Evolutionary conservation across 139 green algal genomes (phyloP).

Genomic region (Dunaliella primolecta): DNA sequence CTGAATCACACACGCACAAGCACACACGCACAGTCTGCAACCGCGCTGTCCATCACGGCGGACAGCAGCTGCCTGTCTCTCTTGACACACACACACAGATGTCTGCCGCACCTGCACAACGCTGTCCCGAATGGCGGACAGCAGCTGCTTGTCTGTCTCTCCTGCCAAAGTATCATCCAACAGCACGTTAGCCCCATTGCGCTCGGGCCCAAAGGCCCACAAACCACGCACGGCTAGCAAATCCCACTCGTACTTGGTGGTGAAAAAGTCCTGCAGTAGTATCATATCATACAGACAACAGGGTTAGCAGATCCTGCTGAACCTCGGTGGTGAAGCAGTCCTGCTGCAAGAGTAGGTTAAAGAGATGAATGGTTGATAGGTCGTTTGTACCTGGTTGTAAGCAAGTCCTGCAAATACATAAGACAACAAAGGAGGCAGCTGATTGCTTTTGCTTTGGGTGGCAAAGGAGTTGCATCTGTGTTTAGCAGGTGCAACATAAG

Average conservation of each 20-base stretch:
- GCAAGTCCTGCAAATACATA: constrained; percentile 17
- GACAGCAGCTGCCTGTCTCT: no score
- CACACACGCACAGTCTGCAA: constrained; percentile 4
- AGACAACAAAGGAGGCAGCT: neutral
- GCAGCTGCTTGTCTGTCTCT: constrained; percentile 90
- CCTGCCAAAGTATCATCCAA: constrained; percentile 91
- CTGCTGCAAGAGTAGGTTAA: constrained; percentile 40
- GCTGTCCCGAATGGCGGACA: constrained; percentile 74
- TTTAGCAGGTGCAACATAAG: neutral
- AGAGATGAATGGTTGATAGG: neutral
- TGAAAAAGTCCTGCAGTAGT: constrained; percentile 71
- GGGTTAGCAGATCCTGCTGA: constrained; percentile 95
- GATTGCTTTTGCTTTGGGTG: neutral
- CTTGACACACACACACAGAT: neutral
- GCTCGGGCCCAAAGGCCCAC: constrained; percentile 95
- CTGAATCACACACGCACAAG: neutral
- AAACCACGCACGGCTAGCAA: constrained; percentile 86
- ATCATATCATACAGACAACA: no score
- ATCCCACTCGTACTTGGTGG: constrained; percentile 94
- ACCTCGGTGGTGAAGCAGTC: constrained; percentile 81
- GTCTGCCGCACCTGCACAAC: constrained; percentile 83
- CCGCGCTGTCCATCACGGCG: no score
- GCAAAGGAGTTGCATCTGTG: neutral
- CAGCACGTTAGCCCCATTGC: constrained; percentile 85
- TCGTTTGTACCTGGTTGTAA: neutral